Base-by-base conservation (phyloP, 495 filamentous ascomycete genomes). In the Durotheca rogersii region DNA sequence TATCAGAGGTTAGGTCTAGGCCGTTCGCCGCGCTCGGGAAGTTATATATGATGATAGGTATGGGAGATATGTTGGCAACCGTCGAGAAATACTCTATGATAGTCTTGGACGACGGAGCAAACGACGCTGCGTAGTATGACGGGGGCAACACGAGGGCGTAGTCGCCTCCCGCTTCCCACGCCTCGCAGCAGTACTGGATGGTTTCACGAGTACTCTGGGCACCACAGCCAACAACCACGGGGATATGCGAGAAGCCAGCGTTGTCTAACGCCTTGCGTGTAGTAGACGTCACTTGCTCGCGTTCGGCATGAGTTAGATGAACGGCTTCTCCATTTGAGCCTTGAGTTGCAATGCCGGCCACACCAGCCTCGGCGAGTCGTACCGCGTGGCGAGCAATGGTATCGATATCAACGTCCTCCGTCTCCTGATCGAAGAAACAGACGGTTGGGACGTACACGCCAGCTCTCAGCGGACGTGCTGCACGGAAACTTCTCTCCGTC, bases 261-360 rank as follows among this genome's bases (percentile, higher is more conserved):
- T 82, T 79, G 68, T 73, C 69, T 39, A 96, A 77, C 19, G 89
- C 89, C 39, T 81, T 81, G 15, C 92, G 86, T 5, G 91, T 96
- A 16, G 84, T 80, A 14, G 74, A 70, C 2, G 90, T 95, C 53
- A 96, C 85, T 51, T 80, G 65, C 39, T 81, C 81, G 46, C 88
- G 80, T 66, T 93, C 88, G 5, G 79, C 69, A 46, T 85, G 84
- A 40, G 82, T 83, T 34, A 94, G 77, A 58, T 92, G 89, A 11
- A 92, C 88, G 9, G 89, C 88, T 72, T 94, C 90, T 46, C 90
- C 90, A 63, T 95, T 96, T 67, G 87, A 91, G 19, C 90, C 90
- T 67, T 94, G 89, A 12, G 87, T 89, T 37, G 88, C 82, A 30
- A 96, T 74, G 38, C 90, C 90, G 31, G 84, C 79, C 25, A 94